Evolutionary conservation across 2,329 filamentous ascomycete genomes (phyloP).

Genomic region (Sclerotinia subarctica): DNA sequence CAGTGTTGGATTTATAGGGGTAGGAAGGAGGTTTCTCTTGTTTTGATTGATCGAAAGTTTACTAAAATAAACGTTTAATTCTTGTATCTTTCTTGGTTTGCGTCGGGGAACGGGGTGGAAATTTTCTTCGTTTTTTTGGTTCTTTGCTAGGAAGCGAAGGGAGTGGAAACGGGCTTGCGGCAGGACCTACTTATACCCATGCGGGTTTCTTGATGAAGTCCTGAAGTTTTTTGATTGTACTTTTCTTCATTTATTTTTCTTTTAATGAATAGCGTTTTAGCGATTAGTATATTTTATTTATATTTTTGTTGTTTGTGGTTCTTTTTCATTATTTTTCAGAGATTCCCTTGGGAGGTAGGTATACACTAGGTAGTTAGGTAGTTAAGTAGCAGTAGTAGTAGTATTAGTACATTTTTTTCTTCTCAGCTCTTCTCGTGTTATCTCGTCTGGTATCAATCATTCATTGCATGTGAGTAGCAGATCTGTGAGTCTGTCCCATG

Average conservation of each 20-base stretch:
- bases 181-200: constrained; percentile 16
- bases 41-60: neutral
- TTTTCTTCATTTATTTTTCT: neutral
- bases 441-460: neutral
- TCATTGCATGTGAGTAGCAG: neutral
- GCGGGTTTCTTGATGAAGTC: constrained; percentile 25
- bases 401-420: neutral
- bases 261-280: constrained; percentile 32
- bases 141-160: neutral
- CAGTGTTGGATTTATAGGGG: constrained; percentile 25
- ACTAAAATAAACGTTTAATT: neutral
- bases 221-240: constrained; percentile 16
- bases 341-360: neutral
- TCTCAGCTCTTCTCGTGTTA: neutral
- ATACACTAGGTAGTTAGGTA: constrained; percentile 11
- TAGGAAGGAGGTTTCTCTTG: constrained; percentile 8
- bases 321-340: constrained; percentile 4
- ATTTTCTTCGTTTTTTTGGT: neutral
- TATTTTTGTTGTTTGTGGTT: constrained; percentile 12
- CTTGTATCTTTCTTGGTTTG: constrained; percentile 6
- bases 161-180: neutral
- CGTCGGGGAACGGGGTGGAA: neutral
- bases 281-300: constrained; percentile 24
- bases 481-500: neutral
- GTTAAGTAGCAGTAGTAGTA: neutral